Percentiles rank a stretch among this genome's conserved stretches.
Evolutionary conservation across 805 yeast species (phyloP).

Genomic region (Starmerella apis): DNA sequence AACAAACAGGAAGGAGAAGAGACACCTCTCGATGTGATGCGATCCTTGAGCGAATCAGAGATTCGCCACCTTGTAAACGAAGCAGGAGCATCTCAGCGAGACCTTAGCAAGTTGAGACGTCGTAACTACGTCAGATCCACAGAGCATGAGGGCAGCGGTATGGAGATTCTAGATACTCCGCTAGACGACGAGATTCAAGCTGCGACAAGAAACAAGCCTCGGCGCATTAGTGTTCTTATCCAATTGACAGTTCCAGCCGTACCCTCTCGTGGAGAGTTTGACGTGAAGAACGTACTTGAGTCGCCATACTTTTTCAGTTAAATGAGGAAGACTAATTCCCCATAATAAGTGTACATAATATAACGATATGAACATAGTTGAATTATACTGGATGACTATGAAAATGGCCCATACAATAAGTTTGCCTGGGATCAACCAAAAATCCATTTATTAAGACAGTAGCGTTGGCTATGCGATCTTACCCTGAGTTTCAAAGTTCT

Average conservation of each 20-base stretch:
- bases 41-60: conserved; percentile 24
- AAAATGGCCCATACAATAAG: too few relatives aligned
- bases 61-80: conserved; percentile 30
- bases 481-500: conserved; percentile 73
- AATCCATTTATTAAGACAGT: too few relatives aligned
- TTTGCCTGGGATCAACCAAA: too few relatives aligned
- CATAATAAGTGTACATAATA: conserved; percentile 3
- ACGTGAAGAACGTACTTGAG: conserved; percentile 57
- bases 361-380: neutral
- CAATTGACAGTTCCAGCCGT: conserved; percentile 63
- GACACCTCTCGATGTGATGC: conserved; percentile 56
- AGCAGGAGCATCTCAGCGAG: conserved; percentile 10
- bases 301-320: conserved; percentile 69
- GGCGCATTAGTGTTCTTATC: conserved; percentile 40
- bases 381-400: neutral
- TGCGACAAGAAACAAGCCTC: conserved; percentile 24
- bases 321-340: neutral
- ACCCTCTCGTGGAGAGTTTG: conserved; percentile 75
- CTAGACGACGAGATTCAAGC: conserved; percentile 26
- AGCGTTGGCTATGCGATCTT: conserved; percentile 52
- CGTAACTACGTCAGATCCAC: conserved; percentile 23
- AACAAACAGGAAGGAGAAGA: conserved; percentile 43
- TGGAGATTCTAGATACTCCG: conserved; percentile 22
- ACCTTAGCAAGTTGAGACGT: neutral
- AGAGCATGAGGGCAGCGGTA: conserved; percentile 31